These are phyloP conservation scores for Torulaspora maleeae DNA, from an alignment of 805 yeast genomes.

Conservation along the genomic window DNA sequence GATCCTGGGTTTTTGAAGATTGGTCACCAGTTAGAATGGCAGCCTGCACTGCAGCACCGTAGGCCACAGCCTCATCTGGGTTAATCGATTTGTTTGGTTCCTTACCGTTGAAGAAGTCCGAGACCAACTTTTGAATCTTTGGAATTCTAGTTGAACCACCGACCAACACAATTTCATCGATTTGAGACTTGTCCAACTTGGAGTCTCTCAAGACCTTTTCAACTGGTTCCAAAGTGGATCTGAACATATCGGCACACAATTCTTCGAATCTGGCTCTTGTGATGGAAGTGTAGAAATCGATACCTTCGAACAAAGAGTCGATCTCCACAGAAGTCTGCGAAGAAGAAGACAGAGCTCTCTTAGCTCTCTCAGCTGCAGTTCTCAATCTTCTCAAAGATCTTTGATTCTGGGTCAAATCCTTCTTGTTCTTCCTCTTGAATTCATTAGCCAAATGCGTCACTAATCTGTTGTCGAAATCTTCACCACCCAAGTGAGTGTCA, in stretches of 20 bases:
- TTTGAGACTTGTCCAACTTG: conserved; percentile 82
- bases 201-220: conserved; percentile 92
- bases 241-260: conserved; percentile 88
- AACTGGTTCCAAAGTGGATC: conserved; percentile 91
- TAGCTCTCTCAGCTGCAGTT: conserved; percentile 98
- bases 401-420: conserved; percentile 84
- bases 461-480: conserved; percentile 92
- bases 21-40: conserved; percentile 95
- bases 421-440: conserved; percentile 94
- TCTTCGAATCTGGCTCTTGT: conserved; percentile 98
- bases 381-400: conserved; percentile 95
- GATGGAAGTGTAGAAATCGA: conserved; percentile 92
- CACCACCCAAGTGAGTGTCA: conserved; percentile 89
- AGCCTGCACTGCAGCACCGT: conserved; percentile 99
- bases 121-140: conserved; percentile 89
- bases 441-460: conserved; percentile 87
- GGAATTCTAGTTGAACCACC: conserved; percentile 99
- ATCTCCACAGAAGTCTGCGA: conserved; percentile 94
- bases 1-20: conserved; percentile 92
- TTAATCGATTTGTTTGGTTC: conserved; percentile 94
- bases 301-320: conserved; percentile 91
- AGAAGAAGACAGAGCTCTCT: conserved; percentile 94
- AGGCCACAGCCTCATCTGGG: conserved; percentile 99
- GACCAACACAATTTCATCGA: conserved; percentile 88
- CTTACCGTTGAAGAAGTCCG: conserved; percentile 96